These are phyloP conservation scores for Zygotorulaspora sp. DNA, from an alignment of 805 yeast species.

Conservation along the genomic window DNA sequence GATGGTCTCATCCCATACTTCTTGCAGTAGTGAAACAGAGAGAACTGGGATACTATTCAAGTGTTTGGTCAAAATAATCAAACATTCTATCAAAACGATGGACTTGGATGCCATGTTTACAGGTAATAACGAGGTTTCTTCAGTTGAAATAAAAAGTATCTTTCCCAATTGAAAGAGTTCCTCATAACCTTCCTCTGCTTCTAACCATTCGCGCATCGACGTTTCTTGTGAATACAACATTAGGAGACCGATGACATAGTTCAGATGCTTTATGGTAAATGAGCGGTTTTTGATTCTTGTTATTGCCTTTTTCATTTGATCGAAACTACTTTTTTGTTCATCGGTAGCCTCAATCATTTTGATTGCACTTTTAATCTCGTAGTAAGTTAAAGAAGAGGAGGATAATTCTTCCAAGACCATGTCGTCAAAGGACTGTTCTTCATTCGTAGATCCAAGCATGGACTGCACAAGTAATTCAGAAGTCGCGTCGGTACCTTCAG, in stretches of 20 bases:
- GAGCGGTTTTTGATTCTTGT: conserved; percentile 26
- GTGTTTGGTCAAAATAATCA: conserved; percentile 13
- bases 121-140: conserved; percentile 25
- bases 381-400: conserved; percentile 12
- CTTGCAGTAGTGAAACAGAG: conserved; percentile 10
- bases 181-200: conserved; percentile 21
- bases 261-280: conserved; percentile 29
- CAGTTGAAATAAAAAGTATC: conserved; percentile 25
- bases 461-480: conserved; percentile 11
- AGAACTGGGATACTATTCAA: conserved; percentile 6
- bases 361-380: conserved; percentile 14
- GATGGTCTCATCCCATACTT: conserved; percentile 23
- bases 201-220: conserved; percentile 23
- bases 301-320: conserved; percentile 21
- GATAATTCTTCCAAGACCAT: conserved; percentile 8
- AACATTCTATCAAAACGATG: conserved; percentile 23
- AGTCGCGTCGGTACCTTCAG: conserved; percentile 1
- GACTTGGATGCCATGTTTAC: conserved; percentile 27
- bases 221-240: conserved; percentile 8
- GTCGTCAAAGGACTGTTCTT: background rate
- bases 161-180: conserved; percentile 18
- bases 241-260: conserved; percentile 22
- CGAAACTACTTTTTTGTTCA: conserved; percentile 10
- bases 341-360: conserved; percentile 4
- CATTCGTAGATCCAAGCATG: conserved; percentile 1